Percentiles rank a stretch among this genome's conserved stretches.
These are phyloP conservation scores for Psilocybe sp. DNA, from an alignment of 768 basidiomycete genomes.

Conservation along the genomic window DNA sequence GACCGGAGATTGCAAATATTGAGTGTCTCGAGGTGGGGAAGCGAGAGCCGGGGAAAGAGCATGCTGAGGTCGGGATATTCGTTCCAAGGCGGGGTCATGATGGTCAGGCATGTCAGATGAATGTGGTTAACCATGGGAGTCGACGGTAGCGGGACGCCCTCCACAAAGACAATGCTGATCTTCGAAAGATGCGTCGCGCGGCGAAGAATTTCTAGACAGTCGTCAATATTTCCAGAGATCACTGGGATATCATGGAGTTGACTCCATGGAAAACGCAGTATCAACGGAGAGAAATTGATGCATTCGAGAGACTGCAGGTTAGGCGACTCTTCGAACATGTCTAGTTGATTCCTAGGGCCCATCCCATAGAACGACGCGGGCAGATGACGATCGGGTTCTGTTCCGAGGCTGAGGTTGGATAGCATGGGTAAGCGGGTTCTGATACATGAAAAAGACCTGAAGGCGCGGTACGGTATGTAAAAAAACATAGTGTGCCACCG, in stretches of 20 bases:
- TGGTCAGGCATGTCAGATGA: conserved; percentile 31
- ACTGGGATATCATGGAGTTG: conserved; percentile 30
- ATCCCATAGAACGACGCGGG: conserved; percentile 1
- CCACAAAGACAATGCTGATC: conserved; percentile 27
- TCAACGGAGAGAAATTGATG: conserved; percentile 30
- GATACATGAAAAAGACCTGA: conserved; percentile 23
- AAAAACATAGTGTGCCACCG: conserved; percentile 33
- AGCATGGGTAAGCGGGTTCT: conserved; percentile 27
- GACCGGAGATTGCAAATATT: conserved; percentile 37
- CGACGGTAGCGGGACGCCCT: conserved; percentile 15
- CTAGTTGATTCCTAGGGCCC: conserved; percentile 7
- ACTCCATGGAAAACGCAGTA: conserved; percentile 31
- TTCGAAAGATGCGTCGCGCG: conserved; percentile 22
- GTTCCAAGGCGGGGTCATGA: conserved; percentile 35
- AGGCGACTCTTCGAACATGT: conserved; percentile 30
- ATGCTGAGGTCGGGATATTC: conserved; percentile 31
- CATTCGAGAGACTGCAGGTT: conserved; percentile 29
- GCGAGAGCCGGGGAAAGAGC: conserved; percentile 32
- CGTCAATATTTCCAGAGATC: conserved; percentile 28
- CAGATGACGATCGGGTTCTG: conserved; percentile 23
- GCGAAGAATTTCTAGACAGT: conserved; percentile 28
- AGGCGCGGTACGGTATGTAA: conserved; percentile 30
- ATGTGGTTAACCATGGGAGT: conserved; percentile 24
- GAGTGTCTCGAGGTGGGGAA: conserved; percentile 33
- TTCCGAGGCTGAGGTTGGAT: conserved; percentile 30